A percentile compares a stretch with the other conserved stretches of the same genome.
These are phyloP conservation scores for Phaeomoniella chlamydospora DNA, from an alignment of 2,329 filamentous ascomycete genomes.

Conservation along the genomic window DNA sequence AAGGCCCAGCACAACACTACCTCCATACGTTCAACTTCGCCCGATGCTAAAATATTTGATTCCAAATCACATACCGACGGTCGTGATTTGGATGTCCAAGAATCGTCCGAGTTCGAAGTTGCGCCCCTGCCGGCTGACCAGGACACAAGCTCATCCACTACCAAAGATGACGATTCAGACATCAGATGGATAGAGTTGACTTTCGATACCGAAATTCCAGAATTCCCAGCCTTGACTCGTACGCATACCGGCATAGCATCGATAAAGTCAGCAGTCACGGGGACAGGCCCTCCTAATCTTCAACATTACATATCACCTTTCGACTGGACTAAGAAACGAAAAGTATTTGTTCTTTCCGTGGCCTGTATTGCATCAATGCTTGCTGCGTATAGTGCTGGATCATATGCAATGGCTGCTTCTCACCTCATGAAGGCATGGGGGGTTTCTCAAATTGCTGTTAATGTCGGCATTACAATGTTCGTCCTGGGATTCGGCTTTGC, in stretches of 20 bases:
- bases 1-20: too few species aligned
- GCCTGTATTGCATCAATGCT: constrained; percentile 63
- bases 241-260: constrained; percentile 16
- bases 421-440: constrained; percentile 54
- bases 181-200: constrained; percentile 10
- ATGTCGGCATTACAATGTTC: constrained; percentile 63
- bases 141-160: too few species aligned
- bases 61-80: too few species aligned
- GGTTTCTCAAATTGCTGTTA: constrained; percentile 49
- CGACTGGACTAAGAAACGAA: constrained; percentile 55
- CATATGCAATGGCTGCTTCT: constrained; percentile 56
- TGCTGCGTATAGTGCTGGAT: constrained; percentile 68
- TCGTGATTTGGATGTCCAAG: too few species aligned
- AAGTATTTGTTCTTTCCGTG: constrained; percentile 55
- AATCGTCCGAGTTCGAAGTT: too few species aligned
- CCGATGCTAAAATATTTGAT: too few species aligned
- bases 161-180: constrained; percentile 1
- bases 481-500: constrained; percentile 67
- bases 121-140: too few species aligned
- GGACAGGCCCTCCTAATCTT: constrained; percentile 43
- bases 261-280: constrained; percentile 1
- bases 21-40: too few species aligned
- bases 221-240: not conserved
- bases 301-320: constrained; percentile 55
- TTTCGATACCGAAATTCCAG: constrained; percentile 9